Percentiles rank a stretch among this genome's conserved stretches.
phyloP scores from a whole-genome alignment of 352 stramenopile species.

The Salisapilia sapeloensis region DNA sequence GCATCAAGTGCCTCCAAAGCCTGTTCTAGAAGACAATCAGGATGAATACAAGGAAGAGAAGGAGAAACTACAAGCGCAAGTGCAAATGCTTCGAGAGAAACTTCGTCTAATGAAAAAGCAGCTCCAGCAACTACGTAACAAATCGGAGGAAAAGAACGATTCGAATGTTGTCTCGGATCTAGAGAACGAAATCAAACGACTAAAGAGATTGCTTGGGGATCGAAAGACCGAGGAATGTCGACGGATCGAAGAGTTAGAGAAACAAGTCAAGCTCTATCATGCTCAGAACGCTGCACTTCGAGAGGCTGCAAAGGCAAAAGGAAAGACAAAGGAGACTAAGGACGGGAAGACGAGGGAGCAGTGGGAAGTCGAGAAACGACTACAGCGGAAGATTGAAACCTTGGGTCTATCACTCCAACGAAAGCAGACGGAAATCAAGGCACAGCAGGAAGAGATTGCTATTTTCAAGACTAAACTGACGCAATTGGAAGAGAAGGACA shows the following conservation, averaged over 20 bases:
- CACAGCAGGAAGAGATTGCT: constrained; percentile 23
- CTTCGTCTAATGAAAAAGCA: constrained; percentile 13
- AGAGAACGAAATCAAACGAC: constrained; percentile 24
- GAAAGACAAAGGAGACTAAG: neutral
- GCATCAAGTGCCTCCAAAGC: constrained; percentile 13
- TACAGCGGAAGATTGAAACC: constrained; percentile 48
- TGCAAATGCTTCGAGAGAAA: constrained; percentile 54
- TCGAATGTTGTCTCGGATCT: constrained; percentile 5
- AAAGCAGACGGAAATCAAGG: constrained; percentile 28
- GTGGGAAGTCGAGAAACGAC: constrained; percentile 48
- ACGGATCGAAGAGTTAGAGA: constrained; percentile 32
- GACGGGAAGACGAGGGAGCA: constrained; percentile 8
- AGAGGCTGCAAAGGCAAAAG: constrained; percentile 9
- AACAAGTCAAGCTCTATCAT: constrained; percentile 51
- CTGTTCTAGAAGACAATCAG: constrained; percentile 19
- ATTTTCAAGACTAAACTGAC: constrained; percentile 12
- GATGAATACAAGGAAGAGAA: constrained; percentile 28
- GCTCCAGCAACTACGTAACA: constrained; percentile 7
- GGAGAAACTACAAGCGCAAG: constrained; percentile 24
- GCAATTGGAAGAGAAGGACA: constrained; percentile 14
- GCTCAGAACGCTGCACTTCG: constrained; percentile 73
- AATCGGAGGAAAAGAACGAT: constrained; percentile 5
- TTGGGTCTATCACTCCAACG: constrained; percentile 53
- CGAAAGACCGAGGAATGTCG: constrained; percentile 24
- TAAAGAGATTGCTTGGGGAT: constrained; percentile 42